These are phyloP conservation scores for Parathielavia appendiculata DNA, from an alignment of 495 filamentous ascomycete genomes.

Conservation along the genomic window DNA sequence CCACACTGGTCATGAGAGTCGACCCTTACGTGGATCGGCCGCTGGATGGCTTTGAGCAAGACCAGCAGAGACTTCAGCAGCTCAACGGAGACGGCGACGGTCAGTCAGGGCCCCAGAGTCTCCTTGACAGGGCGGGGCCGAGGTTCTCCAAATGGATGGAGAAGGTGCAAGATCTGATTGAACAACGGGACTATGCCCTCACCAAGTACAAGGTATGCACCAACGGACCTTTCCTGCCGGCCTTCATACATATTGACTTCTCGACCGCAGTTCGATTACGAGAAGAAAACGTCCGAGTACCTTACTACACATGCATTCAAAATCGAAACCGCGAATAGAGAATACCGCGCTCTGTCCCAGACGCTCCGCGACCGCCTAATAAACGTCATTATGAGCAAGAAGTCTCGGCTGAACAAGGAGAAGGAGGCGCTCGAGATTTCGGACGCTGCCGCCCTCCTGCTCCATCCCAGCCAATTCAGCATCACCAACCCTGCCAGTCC, in stretches of 20 bases:
- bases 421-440: slow-evolving; percentile 84
- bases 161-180: slow-evolving; percentile 77
- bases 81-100: slow-evolving; percentile 52
- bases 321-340: slow-evolving; percentile 70
- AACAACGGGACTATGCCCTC: slow-evolving; percentile 74
- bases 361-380: slow-evolving; percentile 83
- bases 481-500: slow-evolving; percentile 75
- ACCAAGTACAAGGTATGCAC: slow-evolving; percentile 64
- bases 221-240: neutral
- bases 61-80: slow-evolving; percentile 58
- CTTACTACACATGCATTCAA: slow-evolving; percentile 54
- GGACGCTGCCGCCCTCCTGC: slow-evolving; percentile 79
- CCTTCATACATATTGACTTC: slow-evolving; percentile 19
- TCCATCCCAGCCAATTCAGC: slow-evolving; percentile 90
- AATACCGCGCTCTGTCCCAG: slow-evolving; percentile 67
- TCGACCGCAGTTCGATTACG: slow-evolving; percentile 45
- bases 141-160: slow-evolving; percentile 76
- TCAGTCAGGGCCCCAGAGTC: slow-evolving; percentile 33
- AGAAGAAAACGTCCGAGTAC: slow-evolving; percentile 50
- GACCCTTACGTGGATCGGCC: slow-evolving; percentile 70
- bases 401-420: slow-evolving; percentile 71
- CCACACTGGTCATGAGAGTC: slow-evolving; percentile 75
- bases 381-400: slow-evolving; percentile 68
- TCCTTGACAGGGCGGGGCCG: slow-evolving; percentile 66
- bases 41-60: slow-evolving; percentile 65